Conservation (phyloP, 139 green algal species). For the Chlamydomonas schloesseri region DNA sequence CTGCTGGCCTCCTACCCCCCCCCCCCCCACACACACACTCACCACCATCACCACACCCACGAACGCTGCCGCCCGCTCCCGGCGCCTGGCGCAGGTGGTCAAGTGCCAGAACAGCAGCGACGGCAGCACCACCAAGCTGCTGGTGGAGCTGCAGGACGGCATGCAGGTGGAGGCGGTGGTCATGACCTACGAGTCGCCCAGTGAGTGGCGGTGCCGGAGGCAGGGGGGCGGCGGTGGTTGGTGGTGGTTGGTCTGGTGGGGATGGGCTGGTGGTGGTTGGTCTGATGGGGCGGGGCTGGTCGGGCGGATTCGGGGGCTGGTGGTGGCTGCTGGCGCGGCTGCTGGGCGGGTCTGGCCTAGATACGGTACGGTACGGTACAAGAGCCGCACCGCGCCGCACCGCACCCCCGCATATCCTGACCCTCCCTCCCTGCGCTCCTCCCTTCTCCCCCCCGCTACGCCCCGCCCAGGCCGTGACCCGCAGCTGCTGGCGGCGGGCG, state of each 20-base stretch:
- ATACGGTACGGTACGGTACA: too few species aligned
- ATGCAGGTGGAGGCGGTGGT: slow-evolving; percentile 91
- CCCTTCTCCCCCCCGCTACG: not conserved
- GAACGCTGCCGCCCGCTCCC: not conserved
- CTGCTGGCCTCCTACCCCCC: too few species aligned
- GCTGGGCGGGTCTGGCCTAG: too few species aligned
- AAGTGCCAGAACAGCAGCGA: slow-evolving; percentile 66
- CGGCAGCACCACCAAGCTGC: slow-evolving; percentile 87
- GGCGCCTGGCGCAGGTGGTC: slow-evolving; percentile 47
- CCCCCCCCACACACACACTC: not conserved
- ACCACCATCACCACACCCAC: not conserved
- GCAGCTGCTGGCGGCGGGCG: slow-evolving; percentile 21
- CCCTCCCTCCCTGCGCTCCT: too few species aligned
- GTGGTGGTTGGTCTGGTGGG: too few species aligned
- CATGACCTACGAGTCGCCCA: slow-evolving; percentile 86
- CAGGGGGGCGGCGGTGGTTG: too few species aligned
- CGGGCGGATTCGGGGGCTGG: too few species aligned
- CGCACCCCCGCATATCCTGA: too few species aligned
- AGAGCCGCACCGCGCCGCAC: too few species aligned
- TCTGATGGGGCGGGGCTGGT: too few species aligned
- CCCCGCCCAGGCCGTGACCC: slow-evolving; percentile 22
- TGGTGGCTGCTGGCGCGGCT: too few species aligned
- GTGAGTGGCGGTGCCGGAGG: not conserved
- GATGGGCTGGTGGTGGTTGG: too few species aligned
- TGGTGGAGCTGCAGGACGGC: slow-evolving; percentile 93